Conservation (phyloP, 2,329 filamentous ascomycete species). For the Stachybotrys chlorohalonatus region DNA sequence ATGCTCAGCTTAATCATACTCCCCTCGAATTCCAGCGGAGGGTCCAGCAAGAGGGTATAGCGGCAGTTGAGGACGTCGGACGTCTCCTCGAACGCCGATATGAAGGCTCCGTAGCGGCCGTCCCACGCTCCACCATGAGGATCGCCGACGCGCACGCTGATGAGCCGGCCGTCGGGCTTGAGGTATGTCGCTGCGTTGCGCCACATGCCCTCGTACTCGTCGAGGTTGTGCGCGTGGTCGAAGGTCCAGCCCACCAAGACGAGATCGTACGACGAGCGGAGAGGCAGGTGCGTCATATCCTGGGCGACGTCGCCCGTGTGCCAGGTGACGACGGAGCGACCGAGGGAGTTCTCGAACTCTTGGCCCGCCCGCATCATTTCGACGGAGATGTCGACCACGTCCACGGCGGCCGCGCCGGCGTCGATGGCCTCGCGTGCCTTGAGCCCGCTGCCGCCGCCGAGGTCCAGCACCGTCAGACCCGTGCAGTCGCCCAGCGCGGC, state of each 20-base stretch:
- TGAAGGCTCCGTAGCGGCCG: not conserved
- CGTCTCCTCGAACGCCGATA: not conserved
- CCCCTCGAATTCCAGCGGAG: not conserved
- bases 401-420: conserved; percentile 13
- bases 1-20: not conserved
- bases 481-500: conserved; percentile 14
- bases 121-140: not conserved
- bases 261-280: not conserved
- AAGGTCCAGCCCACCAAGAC: not conserved
- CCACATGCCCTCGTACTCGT: not conserved
- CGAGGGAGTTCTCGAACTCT: conserved; percentile 4
- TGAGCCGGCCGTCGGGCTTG: not conserved
- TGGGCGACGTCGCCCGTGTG: not conserved
- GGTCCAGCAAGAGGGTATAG: not conserved
- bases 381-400: conserved; percentile 18
- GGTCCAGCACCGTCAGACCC: conserved; percentile 15
- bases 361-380: conserved; percentile 15
- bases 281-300: not conserved
- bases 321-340: not conserved
- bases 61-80: not conserved
- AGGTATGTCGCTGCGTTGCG: not conserved
- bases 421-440: conserved; percentile 15
- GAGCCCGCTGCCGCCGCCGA: conserved; percentile 19
- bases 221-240: not conserved
- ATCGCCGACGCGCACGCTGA: not conserved